These are phyloP conservation scores for Termitomyces sp. DNA, from an alignment of 768 basidiomycete species.

Conservation along the genomic window DNA sequence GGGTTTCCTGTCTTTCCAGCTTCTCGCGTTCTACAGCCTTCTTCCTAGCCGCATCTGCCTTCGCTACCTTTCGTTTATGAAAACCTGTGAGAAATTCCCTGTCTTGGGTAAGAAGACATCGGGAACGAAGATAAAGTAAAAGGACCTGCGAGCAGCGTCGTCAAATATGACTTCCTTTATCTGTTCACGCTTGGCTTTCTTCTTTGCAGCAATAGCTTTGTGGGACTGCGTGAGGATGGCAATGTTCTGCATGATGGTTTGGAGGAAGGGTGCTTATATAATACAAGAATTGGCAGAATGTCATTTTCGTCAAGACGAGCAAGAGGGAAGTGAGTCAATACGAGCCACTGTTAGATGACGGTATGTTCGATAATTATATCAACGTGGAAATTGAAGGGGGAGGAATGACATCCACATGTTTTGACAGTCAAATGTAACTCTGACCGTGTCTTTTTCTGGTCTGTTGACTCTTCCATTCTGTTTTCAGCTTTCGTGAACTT, in stretches of 20 bases:
- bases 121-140: constrained; percentile 2
- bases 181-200: constrained; percentile 57
- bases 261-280: constrained; percentile 9
- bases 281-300: constrained; percentile 9
- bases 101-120: constrained; percentile 8
- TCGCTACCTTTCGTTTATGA: constrained; percentile 85
- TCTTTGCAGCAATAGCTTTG: constrained; percentile 59
- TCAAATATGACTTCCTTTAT: constrained; percentile 83
- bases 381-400: too few relatives aligned
- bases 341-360: too few relatives aligned
- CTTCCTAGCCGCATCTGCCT: constrained; percentile 67
- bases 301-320: too few relatives aligned
- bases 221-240: constrained; percentile 58
- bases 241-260: constrained; percentile 27
- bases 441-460: too few relatives aligned
- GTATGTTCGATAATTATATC: too few relatives aligned
- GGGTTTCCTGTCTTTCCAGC: constrained; percentile 63
- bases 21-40: constrained; percentile 76
- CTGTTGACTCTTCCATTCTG: neutral
- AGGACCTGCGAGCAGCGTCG: constrained; percentile 74
- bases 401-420: neutral
- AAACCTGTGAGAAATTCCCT: constrained; percentile 94
- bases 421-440: too few relatives aligned
- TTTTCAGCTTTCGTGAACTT: neutral
- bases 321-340: too few relatives aligned